A percentile compares a stretch with the other conserved stretches of the same genome.
Evolutionary conservation across 148 eudicot species (phyloP).

Genomic region (Camellia japonica): DNA sequence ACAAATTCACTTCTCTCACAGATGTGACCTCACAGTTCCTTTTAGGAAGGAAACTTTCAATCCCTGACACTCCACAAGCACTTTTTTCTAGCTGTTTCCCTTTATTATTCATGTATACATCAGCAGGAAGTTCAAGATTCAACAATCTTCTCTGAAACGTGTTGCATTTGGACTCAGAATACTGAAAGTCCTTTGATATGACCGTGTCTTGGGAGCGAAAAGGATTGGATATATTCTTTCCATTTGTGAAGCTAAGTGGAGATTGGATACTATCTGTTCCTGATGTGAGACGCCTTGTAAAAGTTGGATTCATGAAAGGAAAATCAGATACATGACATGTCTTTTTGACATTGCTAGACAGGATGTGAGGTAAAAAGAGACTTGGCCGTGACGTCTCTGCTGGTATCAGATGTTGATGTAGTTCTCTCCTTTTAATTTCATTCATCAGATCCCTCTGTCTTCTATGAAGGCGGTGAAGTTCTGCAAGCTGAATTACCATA

Average conservation of each 20-base stretch:
- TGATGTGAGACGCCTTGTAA: conserved; percentile 8
- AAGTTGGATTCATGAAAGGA: conserved; percentile 11
- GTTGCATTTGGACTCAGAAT: conserved; percentile 6
- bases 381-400: conserved; percentile 19
- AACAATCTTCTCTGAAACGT: conserved; percentile 15
- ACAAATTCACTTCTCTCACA: conserved; percentile 13
- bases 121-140: conserved; percentile 17
- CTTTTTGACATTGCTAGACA: conserved; percentile 17
- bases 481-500: conserved; percentile 35
- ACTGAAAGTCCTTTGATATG: neutral
- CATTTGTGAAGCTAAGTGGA: conserved; percentile 10
- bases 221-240: conserved; percentile 10
- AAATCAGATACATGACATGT: conserved; percentile 16
- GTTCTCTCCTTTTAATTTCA: conserved; percentile 23
- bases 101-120: conserved; percentile 10
- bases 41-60: neutral
- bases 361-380: conserved; percentile 6
- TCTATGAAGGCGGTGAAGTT: conserved; percentile 50
- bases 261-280: neutral
- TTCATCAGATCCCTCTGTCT: conserved; percentile 46
- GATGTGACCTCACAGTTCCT: neutral
- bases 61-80: conserved; percentile 1
- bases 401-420: conserved; percentile 4
- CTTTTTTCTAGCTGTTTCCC: conserved; percentile 12
- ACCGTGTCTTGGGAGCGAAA: conserved; percentile 10